Evolutionary conservation across 1,139 yeast species (phyloP), one percentile per base, ranked within the genome.

Genomic region (Geotrichum candidum): DNA sequence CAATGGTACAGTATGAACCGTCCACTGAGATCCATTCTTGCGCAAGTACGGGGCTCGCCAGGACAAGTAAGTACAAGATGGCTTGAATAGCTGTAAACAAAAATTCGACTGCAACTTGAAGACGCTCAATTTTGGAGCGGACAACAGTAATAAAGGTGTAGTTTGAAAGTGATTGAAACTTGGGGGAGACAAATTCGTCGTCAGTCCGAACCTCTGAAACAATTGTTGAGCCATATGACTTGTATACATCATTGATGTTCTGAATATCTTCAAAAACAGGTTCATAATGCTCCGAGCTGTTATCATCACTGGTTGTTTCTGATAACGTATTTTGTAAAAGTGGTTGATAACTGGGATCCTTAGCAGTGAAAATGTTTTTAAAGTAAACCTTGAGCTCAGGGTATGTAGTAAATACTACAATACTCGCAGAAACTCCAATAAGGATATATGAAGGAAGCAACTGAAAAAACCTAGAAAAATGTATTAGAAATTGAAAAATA

Each of bases 11-110:
- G 6, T 66, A 65, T 10, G 70, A 66, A 5, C 75, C 65, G 11
- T 75, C 70, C 22, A 62, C 66, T 38, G 61, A 62, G 18, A 66
- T 60, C 76, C 80, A 79, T 67, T 83, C 33, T 29, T 29, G 33
- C 85, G 7, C 71, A 66, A 10, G 72, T 66, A 48, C 82, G 73
- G n/a, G 70, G 73, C 1, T 76, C 68, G 58, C 79, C 69, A 60
- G 77, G 65, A 57, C 77, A 59, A 62, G 87, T 72, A 59, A 79
- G 66, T 0, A 76, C 18, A 10, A 68, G 58, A 65, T 67, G 5
- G 66, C 59, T 53, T 66, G 67, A 18, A 66, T 61, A 9, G 67
- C 65, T 4, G 67, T 69, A 46, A 63, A 59, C 15, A 70, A 33
- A 11, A 68, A 62, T 56, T 72, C 74, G 10, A 65, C 38, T 13